Conservation (phyloP, 768 basidiomycete genomes). For the Pisolithus marmoratus region DNA sequence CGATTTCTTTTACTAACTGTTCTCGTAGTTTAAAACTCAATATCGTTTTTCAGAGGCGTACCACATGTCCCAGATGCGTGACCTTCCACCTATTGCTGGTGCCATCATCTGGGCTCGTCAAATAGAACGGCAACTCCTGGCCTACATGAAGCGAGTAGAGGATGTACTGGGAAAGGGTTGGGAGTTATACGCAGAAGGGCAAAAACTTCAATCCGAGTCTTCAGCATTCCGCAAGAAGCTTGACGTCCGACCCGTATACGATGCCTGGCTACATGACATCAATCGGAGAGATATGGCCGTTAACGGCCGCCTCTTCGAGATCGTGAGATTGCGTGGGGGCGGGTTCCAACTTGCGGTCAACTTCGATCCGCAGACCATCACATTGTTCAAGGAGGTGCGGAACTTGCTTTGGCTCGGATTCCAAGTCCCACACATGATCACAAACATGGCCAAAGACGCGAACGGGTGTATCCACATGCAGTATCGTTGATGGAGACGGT, state of each 20-base stretch:
- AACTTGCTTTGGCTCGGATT: conserved; percentile 95
- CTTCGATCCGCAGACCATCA: conserved; percentile 98
- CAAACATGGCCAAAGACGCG: conserved; percentile 97
- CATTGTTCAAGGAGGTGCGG: conserved; percentile 96
- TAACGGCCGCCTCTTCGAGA: conserved; percentile 88
- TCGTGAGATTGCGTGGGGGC: conserved; percentile 67
- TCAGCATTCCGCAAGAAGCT: conserved; percentile 93
- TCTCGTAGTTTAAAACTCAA: conserved; percentile 80
- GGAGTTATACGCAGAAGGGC: conserved; percentile 99
- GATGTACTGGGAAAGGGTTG: conserved; percentile 97
- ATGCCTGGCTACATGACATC: conserved; percentile 96
- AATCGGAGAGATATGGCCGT: conserved; percentile 89
- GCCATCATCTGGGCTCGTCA: conserved; percentile 99
- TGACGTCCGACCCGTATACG: conserved; percentile 89
- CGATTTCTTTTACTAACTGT: conserved; percentile 1
- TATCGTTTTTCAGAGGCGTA: conserved; percentile 94
- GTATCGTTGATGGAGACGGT: conserved; percentile 99
- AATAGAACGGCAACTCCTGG: conserved; percentile 91
- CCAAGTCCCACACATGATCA: conserved; percentile 89
- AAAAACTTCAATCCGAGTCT: conserved; percentile 91
- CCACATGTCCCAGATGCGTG: conserved; percentile 98
- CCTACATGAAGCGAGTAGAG: conserved; percentile 99
- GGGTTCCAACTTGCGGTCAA: conserved; percentile 89
- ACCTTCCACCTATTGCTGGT: conserved; percentile 95
- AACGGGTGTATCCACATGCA: conserved; percentile 96